Conservation (phyloP, 108 stramenopile species). For the Stephanodiscus triporus region DNA sequence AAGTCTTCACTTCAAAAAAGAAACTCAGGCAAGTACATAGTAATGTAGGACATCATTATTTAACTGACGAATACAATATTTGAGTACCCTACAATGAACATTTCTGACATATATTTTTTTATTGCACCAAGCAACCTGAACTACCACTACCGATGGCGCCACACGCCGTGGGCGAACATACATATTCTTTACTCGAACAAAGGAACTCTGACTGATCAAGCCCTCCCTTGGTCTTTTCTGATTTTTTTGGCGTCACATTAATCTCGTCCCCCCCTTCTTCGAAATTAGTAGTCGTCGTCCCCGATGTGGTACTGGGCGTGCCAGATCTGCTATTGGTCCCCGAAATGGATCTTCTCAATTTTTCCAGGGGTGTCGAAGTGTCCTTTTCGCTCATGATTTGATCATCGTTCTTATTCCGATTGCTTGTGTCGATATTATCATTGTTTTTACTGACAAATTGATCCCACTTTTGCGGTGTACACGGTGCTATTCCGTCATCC, state of each 20-base stretch:
- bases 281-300: background rate
- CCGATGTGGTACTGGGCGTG: too few species aligned
- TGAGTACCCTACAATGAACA: too few species aligned
- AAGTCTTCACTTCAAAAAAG: too few species aligned
- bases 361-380: background rate
- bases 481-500: too few species aligned
- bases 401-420: background rate
- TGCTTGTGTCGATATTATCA: background rate
- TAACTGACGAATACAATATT: too few species aligned
- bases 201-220: background rate
- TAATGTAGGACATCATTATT: too few species aligned
- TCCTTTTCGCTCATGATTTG: background rate
- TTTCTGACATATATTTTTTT: background rate
- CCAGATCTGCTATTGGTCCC: too few species aligned
- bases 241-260: background rate
- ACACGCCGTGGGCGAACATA: background rate
- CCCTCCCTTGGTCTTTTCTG: background rate
- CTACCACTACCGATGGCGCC: background rate
- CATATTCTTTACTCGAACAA: background rate
- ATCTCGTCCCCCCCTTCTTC: background rate
- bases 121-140: background rate
- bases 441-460: background rate
- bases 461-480: background rate
- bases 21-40: too few species aligned
- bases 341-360: background rate